Conservation (phyloP, 2,329 filamentous ascomycete genomes). For the Thyridium curvatum region DNA sequence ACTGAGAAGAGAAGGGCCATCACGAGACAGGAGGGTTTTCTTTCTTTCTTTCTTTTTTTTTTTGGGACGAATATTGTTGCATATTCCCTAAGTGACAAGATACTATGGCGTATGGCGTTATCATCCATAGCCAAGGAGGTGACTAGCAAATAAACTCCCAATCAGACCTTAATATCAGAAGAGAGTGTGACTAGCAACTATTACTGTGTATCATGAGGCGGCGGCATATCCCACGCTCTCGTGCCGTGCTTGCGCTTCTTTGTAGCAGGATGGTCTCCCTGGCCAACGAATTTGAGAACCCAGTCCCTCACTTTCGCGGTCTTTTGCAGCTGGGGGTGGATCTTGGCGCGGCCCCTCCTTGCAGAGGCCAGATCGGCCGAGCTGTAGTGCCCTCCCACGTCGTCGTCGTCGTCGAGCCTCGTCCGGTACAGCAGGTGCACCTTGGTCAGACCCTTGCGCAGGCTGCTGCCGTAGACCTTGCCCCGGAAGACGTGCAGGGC, state of each 20-base stretch:
- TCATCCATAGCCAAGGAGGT: too few species aligned
- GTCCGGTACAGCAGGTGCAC: slow-evolving; percentile 60
- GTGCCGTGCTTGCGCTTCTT: background rate
- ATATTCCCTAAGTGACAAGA: too few species aligned
- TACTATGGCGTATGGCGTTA: too few species aligned
- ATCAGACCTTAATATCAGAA: too few species aligned
- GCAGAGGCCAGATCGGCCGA: slow-evolving; percentile 37
- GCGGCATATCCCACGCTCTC: slow-evolving; percentile 16
- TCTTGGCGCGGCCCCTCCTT: slow-evolving; percentile 12
- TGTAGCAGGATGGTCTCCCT: background rate
- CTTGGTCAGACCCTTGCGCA: slow-evolving; percentile 64
- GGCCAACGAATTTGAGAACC: slow-evolving; percentile 63
- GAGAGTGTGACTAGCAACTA: too few species aligned
- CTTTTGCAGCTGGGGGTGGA: slow-evolving; percentile 52
- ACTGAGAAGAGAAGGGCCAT: too few species aligned
- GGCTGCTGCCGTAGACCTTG: slow-evolving; percentile 77
- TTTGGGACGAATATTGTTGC: too few species aligned
- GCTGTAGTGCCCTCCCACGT: slow-evolving; percentile 48
- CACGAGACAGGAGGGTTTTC: too few species aligned
- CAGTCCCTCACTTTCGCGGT: slow-evolving; percentile 65
- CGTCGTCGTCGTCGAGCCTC: slow-evolving; percentile 42
- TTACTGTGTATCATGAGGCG: slow-evolving; percentile 17
- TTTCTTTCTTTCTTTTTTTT: too few species aligned
- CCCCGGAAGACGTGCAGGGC: slow-evolving; percentile 69
- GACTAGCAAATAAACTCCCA: too few species aligned